Percentiles rank a stretch among this genome's conserved stretches.
Evolutionary conservation across 768 basidiomycete species (phyloP).

Genomic region (Boletus rubroflammeus): DNA sequence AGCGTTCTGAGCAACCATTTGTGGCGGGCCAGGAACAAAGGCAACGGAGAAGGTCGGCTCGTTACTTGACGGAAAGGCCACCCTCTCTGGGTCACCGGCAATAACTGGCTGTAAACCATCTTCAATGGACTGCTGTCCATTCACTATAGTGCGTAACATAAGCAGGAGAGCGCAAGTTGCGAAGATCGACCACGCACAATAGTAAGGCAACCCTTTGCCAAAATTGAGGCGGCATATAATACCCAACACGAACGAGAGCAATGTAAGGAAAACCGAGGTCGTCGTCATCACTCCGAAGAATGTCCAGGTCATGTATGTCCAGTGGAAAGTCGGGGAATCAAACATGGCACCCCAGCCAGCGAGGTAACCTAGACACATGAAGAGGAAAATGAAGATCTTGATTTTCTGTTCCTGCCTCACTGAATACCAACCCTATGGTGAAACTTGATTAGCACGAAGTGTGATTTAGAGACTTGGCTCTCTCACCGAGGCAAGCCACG

Average conservation of each 20-base stretch:
- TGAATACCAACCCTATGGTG: conserved; percentile 68
- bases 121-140: conserved; percentile 48
- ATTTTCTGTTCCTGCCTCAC: conserved; percentile 62
- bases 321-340: conserved; percentile 65
- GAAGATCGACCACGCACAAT: conserved; percentile 45
- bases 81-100: conserved; percentile 35
- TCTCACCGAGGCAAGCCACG: conserved; percentile 63
- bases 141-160: conserved; percentile 39
- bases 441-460: background rate
- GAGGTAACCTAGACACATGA: conserved; percentile 57
- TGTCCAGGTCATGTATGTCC: conserved; percentile 69
- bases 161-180: background rate
- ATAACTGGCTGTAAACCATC: conserved; percentile 37
- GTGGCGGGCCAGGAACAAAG: no score
- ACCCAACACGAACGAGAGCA: conserved; percentile 56
- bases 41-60: no score
- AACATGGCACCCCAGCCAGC: conserved; percentile 74
- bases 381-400: conserved; percentile 61
- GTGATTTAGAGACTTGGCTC: background rate
- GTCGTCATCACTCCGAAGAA: conserved; percentile 68
- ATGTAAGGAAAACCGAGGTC: conserved; percentile 54
- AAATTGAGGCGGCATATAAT: conserved; percentile 71
- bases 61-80: no score
- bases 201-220: conserved; percentile 65
- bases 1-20: no score